Percentiles rank a stretch among this genome's conserved stretches.
Conservation (phyloP, 192 early-diverging fungal species). For the Chytriomyces confervae region DNA sequence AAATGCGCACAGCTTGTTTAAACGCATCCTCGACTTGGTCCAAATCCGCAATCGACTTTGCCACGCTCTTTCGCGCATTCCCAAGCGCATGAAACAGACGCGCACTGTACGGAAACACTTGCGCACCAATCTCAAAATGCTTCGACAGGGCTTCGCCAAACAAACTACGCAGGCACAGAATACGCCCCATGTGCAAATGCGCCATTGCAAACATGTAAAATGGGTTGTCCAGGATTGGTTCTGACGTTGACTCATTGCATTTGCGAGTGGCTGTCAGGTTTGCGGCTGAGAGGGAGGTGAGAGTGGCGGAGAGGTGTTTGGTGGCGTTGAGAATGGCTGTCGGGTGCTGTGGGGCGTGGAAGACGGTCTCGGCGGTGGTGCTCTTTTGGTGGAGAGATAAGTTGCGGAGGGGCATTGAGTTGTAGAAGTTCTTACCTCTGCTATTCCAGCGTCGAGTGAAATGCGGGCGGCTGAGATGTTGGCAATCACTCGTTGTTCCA, state of each 20-base stretch:
- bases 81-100: background rate
- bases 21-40: background rate
- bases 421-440: background rate
- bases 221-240: conserved; percentile 32
- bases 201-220: conserved; percentile 22
- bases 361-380: background rate
- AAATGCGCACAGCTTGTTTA: background rate
- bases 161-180: background rate
- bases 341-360: background rate
- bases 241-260: background rate
- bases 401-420: background rate
- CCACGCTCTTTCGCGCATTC: background rate
- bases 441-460: background rate
- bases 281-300: background rate
- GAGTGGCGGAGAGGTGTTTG: background rate
- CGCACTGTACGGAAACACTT: conserved; percentile 27
- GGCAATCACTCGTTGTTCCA: too few species aligned
- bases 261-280: background rate
- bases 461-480: conserved; percentile 1
- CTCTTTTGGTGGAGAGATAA: background rate
- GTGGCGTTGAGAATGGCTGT: background rate
- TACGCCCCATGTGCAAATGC: background rate
- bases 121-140: background rate
- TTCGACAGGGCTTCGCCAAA: background rate
- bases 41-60: background rate